Evolutionary conservation across 164 flowering plant species (phyloP), one percentile per base, ranked within the genome.

Genomic region (Nelumbo lutea): DNA sequence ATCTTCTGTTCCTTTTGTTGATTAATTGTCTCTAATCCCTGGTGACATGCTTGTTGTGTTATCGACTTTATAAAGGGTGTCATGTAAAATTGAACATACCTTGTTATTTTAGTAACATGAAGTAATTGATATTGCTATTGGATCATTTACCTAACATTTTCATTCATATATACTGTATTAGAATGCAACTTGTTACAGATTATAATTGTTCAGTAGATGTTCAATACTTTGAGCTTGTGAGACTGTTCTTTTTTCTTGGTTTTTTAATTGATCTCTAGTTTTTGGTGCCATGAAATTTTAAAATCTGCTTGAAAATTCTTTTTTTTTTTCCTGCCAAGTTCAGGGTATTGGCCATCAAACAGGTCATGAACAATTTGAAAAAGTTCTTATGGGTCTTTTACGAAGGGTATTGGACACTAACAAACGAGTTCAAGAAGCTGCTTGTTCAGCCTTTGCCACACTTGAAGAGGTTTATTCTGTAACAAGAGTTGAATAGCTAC

Each of bases 381-480:
- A 78, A 65, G 84, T 90, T 72, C 88, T 96, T 52, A 86, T 82
- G 90, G 99, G 99, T 51, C 87, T 96, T 69, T 79, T 93, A 55
- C 74, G 87, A 71, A 85, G 96, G 79, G 80, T 96, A 75, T 71
- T 96, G 73, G 98, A 96, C 76, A 77, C 83, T 44, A 93, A 93
- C 79, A 96, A 96, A 83, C 80, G 98, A 72, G 98, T 96, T 59
- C 99, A 96, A 73, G 99, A 96, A 73, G 99, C 99, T 80, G 98
- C 99, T 67, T 95, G 99, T 77, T 95, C 99, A 56, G 98, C 97
- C 69, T 95, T 95, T 88, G 98, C 99, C 1, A 93, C 99, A 39
- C 88, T 96, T 72, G 99, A 96, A 83, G 99, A 96, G 99, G 99
- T 96, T 59, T 40, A 62, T 76, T 43, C 68, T 9, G 6, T 44